phyloP scores from a whole-genome alignment of 2,329 filamentous ascomycete species.

The Aspergillus transmontanensis region DNA sequence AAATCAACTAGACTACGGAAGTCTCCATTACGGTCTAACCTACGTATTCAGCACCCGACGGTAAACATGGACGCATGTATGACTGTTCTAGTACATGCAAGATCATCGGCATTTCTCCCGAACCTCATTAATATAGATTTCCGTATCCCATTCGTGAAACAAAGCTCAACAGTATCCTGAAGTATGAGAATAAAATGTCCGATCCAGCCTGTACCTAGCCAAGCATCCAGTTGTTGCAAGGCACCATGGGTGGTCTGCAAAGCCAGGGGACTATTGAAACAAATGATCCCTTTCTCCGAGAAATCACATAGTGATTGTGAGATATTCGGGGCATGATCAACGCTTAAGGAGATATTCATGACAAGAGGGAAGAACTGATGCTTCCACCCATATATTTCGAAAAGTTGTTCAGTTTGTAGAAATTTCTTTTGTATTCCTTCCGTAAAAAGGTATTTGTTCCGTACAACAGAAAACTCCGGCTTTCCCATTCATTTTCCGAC shows the following conservation, averaged over 20 bases:
- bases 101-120: not conserved
- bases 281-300: slow-evolving; percentile 1
- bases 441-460: slow-evolving; percentile 34
- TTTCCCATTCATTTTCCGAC: slow-evolving; percentile 37
- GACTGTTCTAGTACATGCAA: not conserved
- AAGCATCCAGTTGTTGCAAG: slow-evolving; percentile 3
- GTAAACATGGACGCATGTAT: slow-evolving; percentile 13
- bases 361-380: slow-evolving; percentile 2
- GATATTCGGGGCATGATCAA: slow-evolving; percentile 5
- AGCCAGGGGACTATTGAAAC: not conserved
- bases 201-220: slow-evolving; percentile 8
- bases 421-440: slow-evolving; percentile 32
- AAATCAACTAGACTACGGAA: not conserved
- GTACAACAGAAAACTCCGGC: slow-evolving; percentile 41
- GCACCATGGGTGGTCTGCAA: not conserved
- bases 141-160: slow-evolving; percentile 23
- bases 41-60: not conserved
- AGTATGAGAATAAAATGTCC: slow-evolving; percentile 15
- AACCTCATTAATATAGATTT: slow-evolving; percentile 12
- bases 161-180: slow-evolving; percentile 18
- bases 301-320: slow-evolving; percentile 2
- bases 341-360: slow-evolving; percentile 5
- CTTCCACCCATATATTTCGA: slow-evolving; percentile 2
- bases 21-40: not conserved
- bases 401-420: not conserved